These are phyloP conservation scores for Tinospora cordifolia DNA, from an alignment of 164 flowering plant genomes.

Conservation along the genomic window DNA sequence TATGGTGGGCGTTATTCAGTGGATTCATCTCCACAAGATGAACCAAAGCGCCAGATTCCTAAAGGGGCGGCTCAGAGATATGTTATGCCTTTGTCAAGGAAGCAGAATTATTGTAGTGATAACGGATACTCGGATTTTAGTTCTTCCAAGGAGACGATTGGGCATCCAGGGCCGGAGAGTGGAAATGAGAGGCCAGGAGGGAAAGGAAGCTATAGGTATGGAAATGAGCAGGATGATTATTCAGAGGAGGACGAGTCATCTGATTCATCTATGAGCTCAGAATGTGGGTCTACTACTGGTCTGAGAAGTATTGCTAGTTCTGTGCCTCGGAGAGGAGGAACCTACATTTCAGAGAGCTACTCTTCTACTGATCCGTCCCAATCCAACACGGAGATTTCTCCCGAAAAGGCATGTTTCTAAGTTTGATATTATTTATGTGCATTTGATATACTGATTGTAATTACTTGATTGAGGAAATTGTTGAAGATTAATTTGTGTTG, in stretches of 20 bases:
- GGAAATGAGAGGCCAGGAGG: constrained; percentile 18
- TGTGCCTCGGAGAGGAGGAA: constrained; percentile 21
- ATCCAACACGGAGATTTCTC: constrained; percentile 22
- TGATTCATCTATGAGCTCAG: constrained; percentile 74
- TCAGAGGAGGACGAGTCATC: constrained; percentile 67
- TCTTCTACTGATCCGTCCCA: constrained; percentile 46
- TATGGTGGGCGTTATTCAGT: constrained; percentile 54
- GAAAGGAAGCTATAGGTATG: constrained; percentile 28
- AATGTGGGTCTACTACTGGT: constrained; percentile 40
- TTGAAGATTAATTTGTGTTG: too few species aligned
- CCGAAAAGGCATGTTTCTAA: constrained; percentile 30
- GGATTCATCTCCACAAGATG: constrained; percentile 47
- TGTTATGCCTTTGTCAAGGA: constrained; percentile 14
- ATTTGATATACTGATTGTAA: background rate
- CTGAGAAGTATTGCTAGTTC: constrained; percentile 33
- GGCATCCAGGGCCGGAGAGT: constrained; percentile 4
- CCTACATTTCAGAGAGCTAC: constrained; percentile 41
- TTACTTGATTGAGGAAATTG: too few species aligned
- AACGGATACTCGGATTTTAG: constrained; percentile 26
- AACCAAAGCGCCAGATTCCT: constrained; percentile 9
- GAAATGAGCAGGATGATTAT: constrained; percentile 27
- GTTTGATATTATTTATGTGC: too few species aligned
- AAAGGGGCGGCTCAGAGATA: constrained; percentile 17
- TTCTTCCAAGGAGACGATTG: constrained; percentile 23
- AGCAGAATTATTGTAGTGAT: constrained; percentile 21